Base-by-base conservation (phyloP, 208 protist genomes). In the Trypanosoma theileri region DNA sequence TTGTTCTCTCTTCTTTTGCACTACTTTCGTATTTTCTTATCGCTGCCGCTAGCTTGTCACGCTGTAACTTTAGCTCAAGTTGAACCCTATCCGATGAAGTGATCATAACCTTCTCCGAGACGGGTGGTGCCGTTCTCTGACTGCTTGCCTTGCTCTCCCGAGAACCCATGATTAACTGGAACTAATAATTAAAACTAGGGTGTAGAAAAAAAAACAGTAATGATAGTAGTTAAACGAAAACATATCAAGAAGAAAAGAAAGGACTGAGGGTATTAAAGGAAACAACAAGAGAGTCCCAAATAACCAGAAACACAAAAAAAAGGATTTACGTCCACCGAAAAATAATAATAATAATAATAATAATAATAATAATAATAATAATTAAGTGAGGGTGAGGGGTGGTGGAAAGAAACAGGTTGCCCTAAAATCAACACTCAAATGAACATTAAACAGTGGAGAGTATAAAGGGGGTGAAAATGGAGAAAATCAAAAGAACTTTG, bases 21-120 rank as follows among this genome's bases (percentile, higher is more conserved):
- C 85, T 77, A 35, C 65, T 72, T 54, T 93, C 90, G 72, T 86
- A 93, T 60, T 81, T 86, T 28, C 77, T 77, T 17, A 92, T 81
- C 14, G 87, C 75, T 26, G 85, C 87, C 28, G 65, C 56, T 9
- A 93, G 65, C 48, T 87, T 89, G 68, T 95, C 90, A 45, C 90
- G 70, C 57, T 93, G 87, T 44, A 95, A 52, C 50, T 95, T 95
- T 16, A 95, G 77, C 52, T 95, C 85, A n/a, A 95, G 59, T 35
- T 85, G 82, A 10, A 71, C 80, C 54, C 83, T 79, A 59, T 95
- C 90, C 12, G 81, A 84, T 16, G 72, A 66, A 35, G 82, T 92
- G 50, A 95, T 92, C 26, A 66, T 50, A 59, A 52, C 71, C 26
- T 55, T 59, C 11, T 52, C 53, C 16, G 13, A 7, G 8, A 52